phyloP scores from a whole-genome alignment of 2,329 filamentous ascomycete species.

The Fusarium succisae region DNA sequence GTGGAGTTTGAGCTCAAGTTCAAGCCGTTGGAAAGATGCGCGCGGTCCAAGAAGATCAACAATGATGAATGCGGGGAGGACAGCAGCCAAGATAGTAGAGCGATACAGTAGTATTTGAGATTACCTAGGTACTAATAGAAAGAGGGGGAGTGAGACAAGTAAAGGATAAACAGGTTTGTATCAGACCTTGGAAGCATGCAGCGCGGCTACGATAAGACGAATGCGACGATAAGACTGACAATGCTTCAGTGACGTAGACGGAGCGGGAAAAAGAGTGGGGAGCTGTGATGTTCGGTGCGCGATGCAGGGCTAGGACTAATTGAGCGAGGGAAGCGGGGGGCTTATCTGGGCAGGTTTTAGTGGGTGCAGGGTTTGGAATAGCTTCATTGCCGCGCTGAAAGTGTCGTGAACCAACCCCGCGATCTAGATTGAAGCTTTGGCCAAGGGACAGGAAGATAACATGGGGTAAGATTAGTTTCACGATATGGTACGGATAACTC shows the following conservation, averaged over 20 bases:
- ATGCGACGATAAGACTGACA: slow-evolving; percentile 34
- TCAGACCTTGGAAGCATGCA: background rate
- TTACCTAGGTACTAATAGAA: background rate
- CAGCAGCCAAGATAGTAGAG: background rate
- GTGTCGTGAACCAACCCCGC: slow-evolving; percentile 16
- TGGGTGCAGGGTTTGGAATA: slow-evolving; percentile 2
- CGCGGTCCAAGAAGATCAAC: slow-evolving; percentile 1
- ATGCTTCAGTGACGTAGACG: slow-evolving; percentile 40
- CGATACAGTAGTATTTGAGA: background rate
- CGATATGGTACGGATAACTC: background rate
- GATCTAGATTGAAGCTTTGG: slow-evolving; percentile 23
- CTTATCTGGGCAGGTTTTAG: background rate
- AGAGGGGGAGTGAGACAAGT: slow-evolving; percentile 10
- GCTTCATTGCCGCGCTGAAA: slow-evolving; percentile 26
- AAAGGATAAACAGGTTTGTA: slow-evolving; percentile 8
- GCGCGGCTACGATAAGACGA: slow-evolving; percentile 43
- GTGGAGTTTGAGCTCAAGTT: background rate
- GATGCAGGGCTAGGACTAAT: slow-evolving; percentile 14
- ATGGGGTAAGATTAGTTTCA: slow-evolving; percentile 2
- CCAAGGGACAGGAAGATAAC: background rate
- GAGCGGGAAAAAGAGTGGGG: slow-evolving; percentile 11
- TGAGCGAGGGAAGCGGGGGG: background rate
- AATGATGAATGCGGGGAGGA: background rate
- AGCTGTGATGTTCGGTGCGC: slow-evolving; percentile 27
- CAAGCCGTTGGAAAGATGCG: background rate